phyloP scores from a whole-genome alignment of 352 stramenopile species.

The Globisporangium radiosum region DNA sequence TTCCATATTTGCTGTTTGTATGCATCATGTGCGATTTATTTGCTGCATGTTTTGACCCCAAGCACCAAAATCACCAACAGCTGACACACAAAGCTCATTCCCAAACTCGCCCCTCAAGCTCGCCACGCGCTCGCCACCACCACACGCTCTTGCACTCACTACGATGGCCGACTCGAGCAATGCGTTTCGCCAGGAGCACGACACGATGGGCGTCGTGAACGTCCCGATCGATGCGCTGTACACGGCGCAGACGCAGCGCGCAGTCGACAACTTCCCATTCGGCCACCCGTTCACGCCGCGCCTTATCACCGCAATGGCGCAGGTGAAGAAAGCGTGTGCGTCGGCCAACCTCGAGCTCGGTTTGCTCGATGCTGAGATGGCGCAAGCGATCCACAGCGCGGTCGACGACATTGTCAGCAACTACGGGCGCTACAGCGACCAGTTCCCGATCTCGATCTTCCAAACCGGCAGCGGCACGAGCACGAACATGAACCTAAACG shows the following conservation, averaged over 20 bases:
- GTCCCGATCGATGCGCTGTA: conserved; percentile 38
- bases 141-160: not conserved
- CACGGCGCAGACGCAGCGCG: conserved; percentile 47
- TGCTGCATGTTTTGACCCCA: no score
- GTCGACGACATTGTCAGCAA: conserved; percentile 27
- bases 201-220: conserved; percentile 52
- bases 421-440: conserved; percentile 25
- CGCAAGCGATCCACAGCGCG: conserved; percentile 23
- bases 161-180: conserved; percentile 9
- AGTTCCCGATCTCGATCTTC: conserved; percentile 57
- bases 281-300: conserved; percentile 36
- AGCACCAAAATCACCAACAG: no score
- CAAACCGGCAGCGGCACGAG: conserved; percentile 95
- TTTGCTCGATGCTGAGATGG: conserved; percentile 28
- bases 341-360: conserved; percentile 36
- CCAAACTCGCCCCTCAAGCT: no score
- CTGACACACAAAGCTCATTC: no score
- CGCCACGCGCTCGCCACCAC: no score
- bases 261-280: conserved; percentile 45
- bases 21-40: no score
- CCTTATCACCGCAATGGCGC: conserved; percentile 33
- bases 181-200: conserved; percentile 38
- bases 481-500: conserved; percentile 98
- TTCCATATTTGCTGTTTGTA: no score
- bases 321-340: conserved; percentile 43